Evolutionary conservation across 1,139 yeast species (phyloP).

Genomic region (Candida buenavistaensis): DNA sequence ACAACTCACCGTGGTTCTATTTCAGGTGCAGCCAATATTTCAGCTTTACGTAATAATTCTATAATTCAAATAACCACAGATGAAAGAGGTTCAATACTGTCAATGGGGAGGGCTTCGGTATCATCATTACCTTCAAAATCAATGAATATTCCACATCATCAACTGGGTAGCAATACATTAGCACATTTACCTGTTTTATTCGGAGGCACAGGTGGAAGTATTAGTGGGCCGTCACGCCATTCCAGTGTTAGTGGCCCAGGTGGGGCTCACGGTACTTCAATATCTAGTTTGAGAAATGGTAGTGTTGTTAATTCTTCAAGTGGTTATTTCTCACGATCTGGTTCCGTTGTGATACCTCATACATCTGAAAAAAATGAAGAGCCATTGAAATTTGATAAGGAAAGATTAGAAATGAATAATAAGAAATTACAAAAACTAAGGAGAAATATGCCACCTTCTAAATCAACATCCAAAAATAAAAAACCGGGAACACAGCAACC

Average conservation of each 20-base stretch:
- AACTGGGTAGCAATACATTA: slow-evolving; percentile 37
- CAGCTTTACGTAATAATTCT: slow-evolving; percentile 36
- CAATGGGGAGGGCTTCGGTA: slow-evolving; percentile 39
- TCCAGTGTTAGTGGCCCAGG: slow-evolving; percentile 42
- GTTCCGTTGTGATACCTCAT: slow-evolving; percentile 47
- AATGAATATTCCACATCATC: slow-evolving; percentile 53
- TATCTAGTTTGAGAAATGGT: slow-evolving; percentile 44
- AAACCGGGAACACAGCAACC: slow-evolving; percentile 17
- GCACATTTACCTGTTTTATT: slow-evolving; percentile 48
- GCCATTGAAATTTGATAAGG: slow-evolving; percentile 19
- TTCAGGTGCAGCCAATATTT: slow-evolving; percentile 8
- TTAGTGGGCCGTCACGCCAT: slow-evolving; percentile 43
- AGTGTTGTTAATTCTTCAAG: slow-evolving; percentile 34
- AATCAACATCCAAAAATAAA: slow-evolving; percentile 8
- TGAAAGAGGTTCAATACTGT: slow-evolving; percentile 39
- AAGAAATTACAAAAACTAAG: slow-evolving; percentile 12
- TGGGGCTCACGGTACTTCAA: slow-evolving; percentile 34
- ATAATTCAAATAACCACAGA: slow-evolving; percentile 45
- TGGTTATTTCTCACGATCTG: slow-evolving; percentile 44
- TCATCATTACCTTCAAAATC: slow-evolving; percentile 48
- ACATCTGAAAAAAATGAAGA: slow-evolving; percentile 33
- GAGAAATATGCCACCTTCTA: slow-evolving; percentile 8
- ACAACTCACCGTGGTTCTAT: slow-evolving; percentile 4
- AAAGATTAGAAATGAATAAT: slow-evolving; percentile 14
- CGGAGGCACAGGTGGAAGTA: slow-evolving; percentile 43